Evolutionary conservation across 202 grass and related monocot species (phyloP).

Genomic region (Schoenoplectus tabernaemontani): DNA sequence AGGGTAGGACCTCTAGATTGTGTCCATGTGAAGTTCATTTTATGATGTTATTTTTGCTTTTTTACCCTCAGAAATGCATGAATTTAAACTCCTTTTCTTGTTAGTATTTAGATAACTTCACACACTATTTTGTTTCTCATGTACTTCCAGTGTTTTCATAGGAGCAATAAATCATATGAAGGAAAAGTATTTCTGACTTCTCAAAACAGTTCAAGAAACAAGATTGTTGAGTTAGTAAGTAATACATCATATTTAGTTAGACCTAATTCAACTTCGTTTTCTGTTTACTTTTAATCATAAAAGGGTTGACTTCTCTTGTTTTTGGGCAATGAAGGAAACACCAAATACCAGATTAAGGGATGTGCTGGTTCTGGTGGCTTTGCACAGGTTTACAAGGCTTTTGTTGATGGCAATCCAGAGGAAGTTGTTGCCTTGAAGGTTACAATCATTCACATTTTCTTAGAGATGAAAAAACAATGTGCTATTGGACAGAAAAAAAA

Average conservation of each 20-base stretch:
- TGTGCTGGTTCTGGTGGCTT: slow-evolving; percentile 67
- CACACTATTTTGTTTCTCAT: not conserved
- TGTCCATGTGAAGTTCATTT: not conserved
- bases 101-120: not conserved
- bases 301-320: not conserved
- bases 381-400: slow-evolving; percentile 83
- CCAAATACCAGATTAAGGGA: slow-evolving; percentile 84
- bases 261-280: not conserved
- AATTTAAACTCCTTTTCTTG: not conserved
- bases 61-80: not conserved
- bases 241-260: slow-evolving; percentile 21
- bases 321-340: slow-evolving; percentile 40
- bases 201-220: slow-evolving; percentile 60
- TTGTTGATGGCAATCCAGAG: slow-evolving; percentile 51
- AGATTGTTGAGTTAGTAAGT: slow-evolving; percentile 65
- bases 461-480: not conserved
- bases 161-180: slow-evolving; percentile 62
- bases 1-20: slow-evolving; percentile 36
- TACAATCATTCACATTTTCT: slow-evolving; percentile 22
- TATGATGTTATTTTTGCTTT: slow-evolving; percentile 2
- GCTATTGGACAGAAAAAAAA: not conserved
- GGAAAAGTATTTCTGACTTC: slow-evolving; percentile 75
- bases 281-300: not conserved
- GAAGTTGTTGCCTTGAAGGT: slow-evolving; percentile 84
- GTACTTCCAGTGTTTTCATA: slow-evolving; percentile 62